These are phyloP conservation scores for Solanum sparsipilum DNA, from an alignment of 257 asterid genomes.

Conservation along the genomic window DNA sequence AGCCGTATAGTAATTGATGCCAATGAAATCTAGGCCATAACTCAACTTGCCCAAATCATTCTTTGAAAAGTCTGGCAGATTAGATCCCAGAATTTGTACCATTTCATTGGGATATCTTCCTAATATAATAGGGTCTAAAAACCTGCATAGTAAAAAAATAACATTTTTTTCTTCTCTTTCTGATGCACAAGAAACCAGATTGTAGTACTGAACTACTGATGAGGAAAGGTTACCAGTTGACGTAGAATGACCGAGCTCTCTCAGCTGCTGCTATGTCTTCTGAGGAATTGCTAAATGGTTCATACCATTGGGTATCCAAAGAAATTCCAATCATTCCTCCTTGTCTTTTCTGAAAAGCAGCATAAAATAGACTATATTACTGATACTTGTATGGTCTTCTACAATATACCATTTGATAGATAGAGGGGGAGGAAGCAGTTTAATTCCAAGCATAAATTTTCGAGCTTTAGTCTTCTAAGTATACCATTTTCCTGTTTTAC, in stretches of 20 bases:
- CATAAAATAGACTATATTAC: background rate
- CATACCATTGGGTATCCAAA: constrained; percentile 42
- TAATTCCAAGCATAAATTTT: background rate
- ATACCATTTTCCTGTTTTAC: background rate
- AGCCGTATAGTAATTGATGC: constrained; percentile 45
- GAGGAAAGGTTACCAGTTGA: constrained; percentile 31
- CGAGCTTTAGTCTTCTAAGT: background rate
- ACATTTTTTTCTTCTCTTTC: background rate
- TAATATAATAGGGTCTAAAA: constrained; percentile 40
- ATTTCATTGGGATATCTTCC: constrained; percentile 50
- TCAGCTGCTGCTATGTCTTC: constrained; percentile 46
- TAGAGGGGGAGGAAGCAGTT: background rate
- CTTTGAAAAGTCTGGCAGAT: constrained; percentile 25
- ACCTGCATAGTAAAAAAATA: constrained; percentile 14
- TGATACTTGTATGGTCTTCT: background rate
- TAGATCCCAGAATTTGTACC: constrained; percentile 25
- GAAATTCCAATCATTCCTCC: constrained; percentile 46
- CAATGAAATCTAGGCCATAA: constrained; percentile 34
- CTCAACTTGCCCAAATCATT: constrained; percentile 12
- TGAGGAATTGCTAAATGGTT: constrained; percentile 35
- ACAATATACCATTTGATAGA: background rate
- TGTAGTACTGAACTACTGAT: too few species aligned
- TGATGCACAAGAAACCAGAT: background rate
- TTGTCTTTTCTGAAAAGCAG: constrained; percentile 26
- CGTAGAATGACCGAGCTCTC: constrained; percentile 49